phyloP scores from a whole-genome alignment of 1,284 basidiomycete genomes.

The Cutaneotrichosporon sp. region DNA sequence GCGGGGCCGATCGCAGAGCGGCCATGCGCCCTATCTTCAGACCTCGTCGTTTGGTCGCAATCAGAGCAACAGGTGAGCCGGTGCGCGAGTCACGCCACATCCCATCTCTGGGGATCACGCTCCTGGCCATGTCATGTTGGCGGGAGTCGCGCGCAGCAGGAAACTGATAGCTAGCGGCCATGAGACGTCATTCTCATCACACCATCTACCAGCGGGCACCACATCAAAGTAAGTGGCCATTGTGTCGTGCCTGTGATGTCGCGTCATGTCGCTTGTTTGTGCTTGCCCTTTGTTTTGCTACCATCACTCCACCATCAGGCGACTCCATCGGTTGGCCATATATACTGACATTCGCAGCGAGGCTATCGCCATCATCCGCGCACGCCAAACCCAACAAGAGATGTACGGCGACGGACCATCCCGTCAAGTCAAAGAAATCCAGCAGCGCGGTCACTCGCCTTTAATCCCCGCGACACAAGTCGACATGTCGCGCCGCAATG shows the following conservation, averaged over 20 bases:
- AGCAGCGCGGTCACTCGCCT: background rate
- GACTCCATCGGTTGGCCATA: background rate
- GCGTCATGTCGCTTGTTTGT: conserved; percentile 1
- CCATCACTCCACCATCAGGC: background rate
- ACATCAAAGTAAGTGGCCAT: conserved; percentile 7
- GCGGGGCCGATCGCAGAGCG: background rate
- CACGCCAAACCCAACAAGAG: background rate
- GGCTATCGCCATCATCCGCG: background rate
- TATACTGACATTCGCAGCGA: conserved; percentile 9
- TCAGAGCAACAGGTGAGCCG: conserved; percentile 3
- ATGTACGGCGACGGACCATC: background rate
- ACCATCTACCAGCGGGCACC: background rate
- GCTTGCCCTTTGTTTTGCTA: background rate
- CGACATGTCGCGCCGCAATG: background rate
- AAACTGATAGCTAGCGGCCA: background rate
- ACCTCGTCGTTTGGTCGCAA: background rate
- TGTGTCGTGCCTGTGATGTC: conserved; percentile 4
- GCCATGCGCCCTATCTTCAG: background rate
- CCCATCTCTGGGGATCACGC: background rate
- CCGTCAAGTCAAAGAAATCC: background rate
- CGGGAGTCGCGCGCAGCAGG: background rate
- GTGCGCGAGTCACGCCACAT: background rate
- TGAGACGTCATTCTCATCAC: background rate
- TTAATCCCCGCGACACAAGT: background rate
- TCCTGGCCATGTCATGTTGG: conserved; percentile 2